Evolutionary conservation across 768 basidiomycete species (phyloP), one percentile per base, ranked within the genome.

Genomic region (Rhizopogon rudus): DNA sequence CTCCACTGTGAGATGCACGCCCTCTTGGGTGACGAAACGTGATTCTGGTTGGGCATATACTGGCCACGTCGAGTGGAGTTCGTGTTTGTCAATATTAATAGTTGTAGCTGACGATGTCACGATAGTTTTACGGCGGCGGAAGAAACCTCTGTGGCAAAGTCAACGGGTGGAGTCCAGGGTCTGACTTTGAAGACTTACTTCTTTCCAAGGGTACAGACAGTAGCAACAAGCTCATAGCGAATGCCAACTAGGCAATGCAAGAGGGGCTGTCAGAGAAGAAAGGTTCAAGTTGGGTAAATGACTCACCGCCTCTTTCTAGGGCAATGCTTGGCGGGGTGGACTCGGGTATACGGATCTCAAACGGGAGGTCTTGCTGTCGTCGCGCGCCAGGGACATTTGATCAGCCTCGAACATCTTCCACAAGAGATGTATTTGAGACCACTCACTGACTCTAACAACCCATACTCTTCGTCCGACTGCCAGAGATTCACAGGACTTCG

Each of bases 41-140:
- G 77, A 78, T 63, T 93, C 89, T 10, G 81, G 80, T 65, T 92
- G 88, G 48, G 81, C 81, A 65, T 93, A 96, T 31, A 95, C 80
- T 2, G 94, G 93, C 94, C 94, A 97, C 1, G 91, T 87, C 4
- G 93, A 88, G 64, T 96, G 93, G 6, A 95, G 75, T 60, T 96
- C 94, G 65, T 96, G 93, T 69, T 96, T 97, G 76, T 92, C 89
- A 63, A 97, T 91, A 58, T 86, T 81, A 44, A 97, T 86, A 12
- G 79, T 74, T 35, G 88, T 81, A 17, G 82, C 77, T 12, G 84
- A 81, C n/a, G 85, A 82, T 31, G 83, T 71, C 42, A 90, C 80
- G 20, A 81, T 75, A 1, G 87, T 81, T 63, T 90, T 87, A 61
- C 88, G 84, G 58, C 87, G 84, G 37, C 91, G 90, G 54, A 96